Evolutionary conservation across 768 basidiomycete species (phyloP).

Genomic region (Naematelia aurantialba): DNA sequence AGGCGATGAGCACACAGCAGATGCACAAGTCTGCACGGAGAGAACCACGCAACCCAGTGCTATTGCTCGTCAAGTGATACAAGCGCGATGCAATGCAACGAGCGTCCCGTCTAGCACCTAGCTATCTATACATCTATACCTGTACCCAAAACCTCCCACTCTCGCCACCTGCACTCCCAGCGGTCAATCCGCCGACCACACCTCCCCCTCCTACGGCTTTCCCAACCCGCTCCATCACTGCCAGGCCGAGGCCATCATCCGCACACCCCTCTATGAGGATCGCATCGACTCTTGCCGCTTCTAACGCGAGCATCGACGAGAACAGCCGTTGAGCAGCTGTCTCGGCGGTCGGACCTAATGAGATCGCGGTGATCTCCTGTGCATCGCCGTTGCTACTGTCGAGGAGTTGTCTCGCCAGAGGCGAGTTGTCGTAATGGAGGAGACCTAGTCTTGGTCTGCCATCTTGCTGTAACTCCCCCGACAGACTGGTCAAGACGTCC

Average conservation of each 20-base stretch:
- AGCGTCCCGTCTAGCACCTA: not conserved
- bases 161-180: constrained; percentile 9
- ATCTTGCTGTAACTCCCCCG: not conserved
- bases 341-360: constrained; percentile 52
- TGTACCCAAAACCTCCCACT: constrained; percentile 41
- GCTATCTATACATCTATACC: not conserved
- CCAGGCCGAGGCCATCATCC: constrained; percentile 78
- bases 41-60: no score
- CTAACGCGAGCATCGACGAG: constrained; percentile 77
- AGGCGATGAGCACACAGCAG: no score
- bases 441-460: constrained; percentile 19
- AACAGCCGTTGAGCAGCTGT: constrained; percentile 77
- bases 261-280: constrained; percentile 81
- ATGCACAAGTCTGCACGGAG: no score
- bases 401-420: constrained; percentile 17
- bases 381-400: not conserved
- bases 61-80: no score
- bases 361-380: constrained; percentile 22
- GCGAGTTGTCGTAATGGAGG: constrained; percentile 38
- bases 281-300: constrained; percentile 64
- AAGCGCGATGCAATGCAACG: no score
- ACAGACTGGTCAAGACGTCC: not conserved
- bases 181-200: constrained; percentile 18
- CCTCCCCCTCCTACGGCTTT: constrained; percentile 74
- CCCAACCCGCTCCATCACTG: constrained; percentile 87